Evolutionary conservation across 108 stramenopile genomes (phyloP).

Genomic region (Ochromonas danica): DNA sequence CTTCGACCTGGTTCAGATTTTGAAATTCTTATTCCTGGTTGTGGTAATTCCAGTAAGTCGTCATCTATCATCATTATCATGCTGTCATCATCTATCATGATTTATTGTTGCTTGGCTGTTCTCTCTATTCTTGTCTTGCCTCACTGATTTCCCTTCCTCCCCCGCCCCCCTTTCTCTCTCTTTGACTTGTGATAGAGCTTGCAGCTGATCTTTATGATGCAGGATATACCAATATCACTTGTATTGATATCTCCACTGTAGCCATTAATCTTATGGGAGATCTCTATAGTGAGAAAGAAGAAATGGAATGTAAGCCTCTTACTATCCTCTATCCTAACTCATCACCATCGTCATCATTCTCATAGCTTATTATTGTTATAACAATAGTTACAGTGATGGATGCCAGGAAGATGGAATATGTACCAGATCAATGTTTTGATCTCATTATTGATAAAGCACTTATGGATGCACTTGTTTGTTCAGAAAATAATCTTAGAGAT

Average conservation of each 20-base stretch:
- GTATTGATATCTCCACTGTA: constrained; percentile 28
- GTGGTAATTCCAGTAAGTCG: constrained; percentile 32
- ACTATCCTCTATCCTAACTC: no score
- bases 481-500: constrained; percentile 3
- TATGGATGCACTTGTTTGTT: constrained; percentile 20
- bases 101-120: no score
- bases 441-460: constrained; percentile 31
- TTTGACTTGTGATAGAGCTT: not conserved
- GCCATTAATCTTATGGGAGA: constrained; percentile 27
- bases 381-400: constrained; percentile 29
- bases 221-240: constrained; percentile 25
- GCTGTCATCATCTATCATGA: not conserved
- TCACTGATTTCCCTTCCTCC: no score
- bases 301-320: constrained; percentile 37
- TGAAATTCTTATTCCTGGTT: constrained; percentile 32
- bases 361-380: not conserved
- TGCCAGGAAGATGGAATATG: constrained; percentile 29
- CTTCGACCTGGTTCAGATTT: not conserved
- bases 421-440: constrained; percentile 36
- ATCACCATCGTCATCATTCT: no score
- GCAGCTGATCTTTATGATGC: constrained; percentile 26
- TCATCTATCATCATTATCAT: not conserved
- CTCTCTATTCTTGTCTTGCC: no score
- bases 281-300: not conserved
- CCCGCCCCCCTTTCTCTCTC: no score